These are phyloP conservation scores for Monsonia emarginata DNA, from an alignment of 441 rosid genomes.

Conservation along the genomic window DNA sequence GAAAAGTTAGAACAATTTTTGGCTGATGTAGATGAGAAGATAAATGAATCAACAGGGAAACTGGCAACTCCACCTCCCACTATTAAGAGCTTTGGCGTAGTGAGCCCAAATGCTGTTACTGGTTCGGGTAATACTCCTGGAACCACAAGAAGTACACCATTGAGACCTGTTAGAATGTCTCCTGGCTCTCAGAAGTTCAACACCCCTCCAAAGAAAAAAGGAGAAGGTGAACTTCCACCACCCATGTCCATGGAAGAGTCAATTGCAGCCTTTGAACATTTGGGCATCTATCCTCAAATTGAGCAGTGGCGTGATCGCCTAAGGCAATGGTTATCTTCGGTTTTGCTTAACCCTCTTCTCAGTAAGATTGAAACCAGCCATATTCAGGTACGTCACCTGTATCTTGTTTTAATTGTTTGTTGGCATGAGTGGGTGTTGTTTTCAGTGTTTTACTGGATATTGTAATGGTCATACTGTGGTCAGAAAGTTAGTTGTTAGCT, in stretches of 20 bases:
- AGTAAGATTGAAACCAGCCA: constrained; percentile 78
- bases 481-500: not conserved
- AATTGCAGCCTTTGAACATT: constrained; percentile 60
- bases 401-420: not conserved
- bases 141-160: constrained; percentile 74
- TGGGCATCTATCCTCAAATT: constrained; percentile 83
- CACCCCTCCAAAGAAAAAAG: constrained; percentile 93
- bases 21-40: constrained; percentile 65
- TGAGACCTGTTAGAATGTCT: constrained; percentile 91
- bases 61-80: constrained; percentile 70
- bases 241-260: constrained; percentile 89
- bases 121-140: constrained; percentile 69
- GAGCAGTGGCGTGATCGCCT: constrained; percentile 86
- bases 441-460: not conserved
- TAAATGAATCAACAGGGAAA: constrained; percentile 68
- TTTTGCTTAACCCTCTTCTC: constrained; percentile 64
- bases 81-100: constrained; percentile 44
- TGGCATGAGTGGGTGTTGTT: not conserved
- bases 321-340: constrained; percentile 90
- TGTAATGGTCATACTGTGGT: not conserved
- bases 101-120: constrained; percentile 57
- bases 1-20: constrained; percentile 78
- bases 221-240: constrained; percentile 82
- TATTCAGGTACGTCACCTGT: constrained; percentile 44
- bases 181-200: constrained; percentile 86